Evolutionary conservation across 768 basidiomycete genomes (phyloP).

Genomic region (Boletus huronensis): DNA sequence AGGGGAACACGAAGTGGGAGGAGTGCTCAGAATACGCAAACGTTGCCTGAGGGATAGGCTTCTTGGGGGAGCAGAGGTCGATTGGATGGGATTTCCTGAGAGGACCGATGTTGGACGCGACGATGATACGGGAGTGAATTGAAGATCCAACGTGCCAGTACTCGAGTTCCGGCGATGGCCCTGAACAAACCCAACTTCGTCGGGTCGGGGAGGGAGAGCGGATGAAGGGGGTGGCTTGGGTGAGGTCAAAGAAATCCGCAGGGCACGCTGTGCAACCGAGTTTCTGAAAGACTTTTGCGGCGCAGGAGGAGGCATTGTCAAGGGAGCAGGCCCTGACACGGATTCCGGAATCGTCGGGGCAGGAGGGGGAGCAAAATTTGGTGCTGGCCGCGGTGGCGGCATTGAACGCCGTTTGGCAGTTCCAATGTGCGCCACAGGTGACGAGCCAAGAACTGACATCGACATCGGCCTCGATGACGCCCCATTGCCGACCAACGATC

Average conservation of each 20-base stretch:
- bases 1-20: slow-evolving; percentile 36
- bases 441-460: slow-evolving; percentile 13
- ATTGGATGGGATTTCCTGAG: slow-evolving; percentile 32
- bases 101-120: slow-evolving; percentile 34
- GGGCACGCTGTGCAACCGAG: slow-evolving; percentile 52
- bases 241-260: slow-evolving; percentile 56
- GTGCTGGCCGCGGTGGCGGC: slow-evolving; percentile 73
- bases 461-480: slow-evolving; percentile 21
- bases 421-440: slow-evolving; percentile 10
- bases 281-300: slow-evolving; percentile 46
- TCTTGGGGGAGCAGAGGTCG: slow-evolving; percentile 19
- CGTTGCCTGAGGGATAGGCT: slow-evolving; percentile 56
- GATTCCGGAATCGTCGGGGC: slow-evolving; percentile 44
- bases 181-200: slow-evolving; percentile 39
- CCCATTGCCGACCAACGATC: slow-evolving; percentile 3
- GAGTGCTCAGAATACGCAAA: slow-evolving; percentile 64
- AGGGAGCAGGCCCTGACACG: not conserved
- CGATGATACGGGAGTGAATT: slow-evolving; percentile 47
- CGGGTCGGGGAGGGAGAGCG: slow-evolving; percentile 64
- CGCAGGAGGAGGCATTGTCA: slow-evolving; percentile 2
- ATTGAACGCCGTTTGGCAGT: slow-evolving; percentile 55
- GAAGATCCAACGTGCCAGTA: slow-evolving; percentile 27
- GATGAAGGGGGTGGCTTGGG: slow-evolving; percentile 63
- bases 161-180: slow-evolving; percentile 36
- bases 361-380: slow-evolving; percentile 66